These are phyloP conservation scores for Cystoderma amianthinum DNA, from an alignment of 768 basidiomycete species.

Conservation along the genomic window DNA sequence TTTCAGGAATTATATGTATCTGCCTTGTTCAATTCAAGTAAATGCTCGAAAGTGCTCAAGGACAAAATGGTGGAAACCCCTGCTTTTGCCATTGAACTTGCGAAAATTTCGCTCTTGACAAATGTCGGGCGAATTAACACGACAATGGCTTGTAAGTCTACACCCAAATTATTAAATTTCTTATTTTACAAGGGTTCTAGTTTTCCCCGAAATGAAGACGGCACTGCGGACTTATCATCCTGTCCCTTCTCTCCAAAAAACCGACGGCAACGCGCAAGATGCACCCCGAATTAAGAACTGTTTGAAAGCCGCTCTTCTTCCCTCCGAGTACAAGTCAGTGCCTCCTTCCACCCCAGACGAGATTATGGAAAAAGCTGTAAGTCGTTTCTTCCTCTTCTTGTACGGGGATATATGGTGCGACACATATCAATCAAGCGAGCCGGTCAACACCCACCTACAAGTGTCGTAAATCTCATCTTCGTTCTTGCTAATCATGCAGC, in stretches of 20 bases:
- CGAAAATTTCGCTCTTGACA: slow-evolving; percentile 77
- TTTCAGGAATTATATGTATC: slow-evolving; percentile 84
- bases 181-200: slow-evolving; percentile 27
- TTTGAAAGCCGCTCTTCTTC: slow-evolving; percentile 73
- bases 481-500: slow-evolving; percentile 73
- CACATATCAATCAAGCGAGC: slow-evolving; percentile 41
- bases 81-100: slow-evolving; percentile 71
- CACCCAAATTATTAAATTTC: slow-evolving; percentile 1
- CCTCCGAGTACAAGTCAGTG: slow-evolving; percentile 56
- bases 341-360: slow-evolving; percentile 73
- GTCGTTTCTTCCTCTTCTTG: too few relatives aligned
- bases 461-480: slow-evolving; percentile 82
- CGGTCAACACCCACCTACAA: slow-evolving; percentile 70
- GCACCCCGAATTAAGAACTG: slow-evolving; percentile 90
- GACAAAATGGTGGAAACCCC: slow-evolving; percentile 84
- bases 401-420: too few relatives aligned
- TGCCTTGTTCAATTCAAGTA: slow-evolving; percentile 71
- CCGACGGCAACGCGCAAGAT: slow-evolving; percentile 83
- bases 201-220: slow-evolving; percentile 93
- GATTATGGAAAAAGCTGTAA: slow-evolving; percentile 59
- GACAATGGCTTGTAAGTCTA: slow-evolving; percentile 72
- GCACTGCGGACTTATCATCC: slow-evolving; percentile 86
- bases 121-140: slow-evolving; percentile 92
- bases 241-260: slow-evolving; percentile 84
- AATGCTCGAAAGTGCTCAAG: slow-evolving; percentile 83